A percentile compares a stretch with the other conserved stretches of the same genome.
Conservation (phyloP, 2,329 filamentous ascomycete species). For the Coniella lustricola region DNA sequence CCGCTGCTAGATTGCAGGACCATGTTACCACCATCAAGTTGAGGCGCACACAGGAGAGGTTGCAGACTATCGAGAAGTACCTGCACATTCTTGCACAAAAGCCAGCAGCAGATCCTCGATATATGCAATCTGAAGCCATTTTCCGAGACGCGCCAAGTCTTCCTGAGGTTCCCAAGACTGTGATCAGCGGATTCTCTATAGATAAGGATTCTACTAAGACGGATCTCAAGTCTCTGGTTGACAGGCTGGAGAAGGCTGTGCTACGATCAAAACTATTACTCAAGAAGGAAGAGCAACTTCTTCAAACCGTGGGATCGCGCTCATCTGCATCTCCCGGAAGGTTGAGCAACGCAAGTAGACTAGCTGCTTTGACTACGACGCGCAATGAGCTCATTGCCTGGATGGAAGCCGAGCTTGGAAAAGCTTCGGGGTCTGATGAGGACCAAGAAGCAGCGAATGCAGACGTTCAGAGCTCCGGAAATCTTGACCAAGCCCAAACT, state of each 20-base stretch:
- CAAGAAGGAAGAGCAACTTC: slow-evolving; percentile 47
- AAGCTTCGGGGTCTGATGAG: slow-evolving; percentile 32
- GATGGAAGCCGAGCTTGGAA: slow-evolving; percentile 56
- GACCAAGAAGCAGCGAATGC: slow-evolving; percentile 19
- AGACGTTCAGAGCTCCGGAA: slow-evolving; percentile 1
- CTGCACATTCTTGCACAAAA: slow-evolving; percentile 44
- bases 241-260: slow-evolving; percentile 50
- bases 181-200: slow-evolving; percentile 42
- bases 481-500: slow-evolving; percentile 24
- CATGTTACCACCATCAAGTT: slow-evolving; percentile 46
- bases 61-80: slow-evolving; percentile 44
- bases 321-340: slow-evolving; percentile 29
- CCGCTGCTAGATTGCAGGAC: slow-evolving; percentile 33
- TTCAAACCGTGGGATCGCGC: slow-evolving; percentile 39
- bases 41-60: slow-evolving; percentile 42
- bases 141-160: slow-evolving; percentile 37
- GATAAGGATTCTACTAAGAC: slow-evolving; percentile 31
- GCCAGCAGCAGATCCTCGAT: slow-evolving; percentile 42
- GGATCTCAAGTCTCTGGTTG: slow-evolving; percentile 41
- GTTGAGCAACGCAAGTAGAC: slow-evolving; percentile 31
- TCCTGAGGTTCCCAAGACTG: slow-evolving; percentile 44
- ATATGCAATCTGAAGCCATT: slow-evolving; percentile 42
- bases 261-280: slow-evolving; percentile 51
- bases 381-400: slow-evolving; percentile 56
- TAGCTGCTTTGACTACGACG: slow-evolving; percentile 48